Conservation (phyloP, 2,329 filamentous ascomycete genomes). For the Cytospora paraplurivora region DNA sequence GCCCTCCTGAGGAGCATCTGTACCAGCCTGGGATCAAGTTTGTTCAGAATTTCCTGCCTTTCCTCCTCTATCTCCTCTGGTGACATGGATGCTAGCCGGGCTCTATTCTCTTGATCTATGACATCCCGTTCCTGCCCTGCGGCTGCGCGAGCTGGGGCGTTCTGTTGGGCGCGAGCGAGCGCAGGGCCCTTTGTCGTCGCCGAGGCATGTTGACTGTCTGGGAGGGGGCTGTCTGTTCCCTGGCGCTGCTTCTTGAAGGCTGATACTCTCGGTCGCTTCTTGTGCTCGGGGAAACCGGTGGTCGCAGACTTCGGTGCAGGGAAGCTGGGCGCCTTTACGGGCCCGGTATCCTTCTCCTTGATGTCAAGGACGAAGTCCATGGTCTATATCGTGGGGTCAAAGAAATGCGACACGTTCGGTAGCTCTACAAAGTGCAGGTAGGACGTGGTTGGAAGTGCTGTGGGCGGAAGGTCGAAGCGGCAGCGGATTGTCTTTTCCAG, state of each 20-base stretch:
- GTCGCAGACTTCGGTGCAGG: conserved; percentile 58
- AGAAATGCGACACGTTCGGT: neutral
- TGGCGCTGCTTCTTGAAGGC: conserved; percentile 75
- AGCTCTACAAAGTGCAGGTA: neutral
- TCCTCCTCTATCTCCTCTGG: conserved; percentile 79
- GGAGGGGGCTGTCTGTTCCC: conserved; percentile 24
- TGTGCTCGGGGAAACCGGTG: conserved; percentile 87
- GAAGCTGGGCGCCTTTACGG: conserved; percentile 63
- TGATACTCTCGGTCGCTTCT: conserved; percentile 71
- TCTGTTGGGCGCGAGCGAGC: conserved; percentile 28
- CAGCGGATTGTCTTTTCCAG: neutral
- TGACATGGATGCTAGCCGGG: conserved; percentile 76
- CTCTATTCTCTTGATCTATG: conserved; percentile 83
- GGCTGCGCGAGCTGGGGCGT: conserved; percentile 31
- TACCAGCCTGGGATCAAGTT: conserved; percentile 73
- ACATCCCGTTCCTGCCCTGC: conserved; percentile 63
- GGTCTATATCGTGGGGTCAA: neutral
- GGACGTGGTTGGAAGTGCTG: neutral
- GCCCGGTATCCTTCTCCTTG: conserved; percentile 67
- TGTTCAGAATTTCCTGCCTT: conserved; percentile 76
- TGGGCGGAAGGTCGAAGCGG: neutral
- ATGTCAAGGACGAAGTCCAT: conserved; percentile 67
- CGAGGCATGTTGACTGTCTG: conserved; percentile 2
- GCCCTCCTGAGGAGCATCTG: conserved; percentile 76
- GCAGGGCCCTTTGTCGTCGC: conserved; percentile 31